A percentile compares a stretch with the other conserved stretches of the same genome.
Evolutionary conservation across 75 land plant species (phyloP).

Genomic region (Sequoia sempervirens): DNA sequence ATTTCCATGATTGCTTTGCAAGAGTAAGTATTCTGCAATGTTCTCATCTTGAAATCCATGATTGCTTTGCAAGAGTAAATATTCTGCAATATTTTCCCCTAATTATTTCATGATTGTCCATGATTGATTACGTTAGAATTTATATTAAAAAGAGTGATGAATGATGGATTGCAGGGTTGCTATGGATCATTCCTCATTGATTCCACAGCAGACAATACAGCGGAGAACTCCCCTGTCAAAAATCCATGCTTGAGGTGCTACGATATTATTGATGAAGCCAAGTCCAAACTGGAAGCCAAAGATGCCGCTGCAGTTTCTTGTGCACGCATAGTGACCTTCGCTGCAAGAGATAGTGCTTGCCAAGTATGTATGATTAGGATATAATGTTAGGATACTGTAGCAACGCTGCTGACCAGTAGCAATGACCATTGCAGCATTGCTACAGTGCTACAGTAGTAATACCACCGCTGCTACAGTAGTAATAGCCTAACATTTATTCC

Average conservation of each 20-base stretch:
- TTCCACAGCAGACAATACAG: conserved; percentile 16
- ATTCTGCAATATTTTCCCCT: too few species aligned
- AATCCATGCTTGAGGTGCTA: conserved; percentile 11
- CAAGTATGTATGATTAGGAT: background rate
- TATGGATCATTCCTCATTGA: conserved; percentile 16
- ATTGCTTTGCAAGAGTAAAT: too few species aligned
- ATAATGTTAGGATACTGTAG: too few species aligned
- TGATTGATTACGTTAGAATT: too few species aligned
- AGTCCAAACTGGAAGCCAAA: conserved; percentile 6
- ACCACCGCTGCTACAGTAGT: too few species aligned
- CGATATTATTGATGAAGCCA: conserved; percentile 21
- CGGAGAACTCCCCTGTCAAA: conserved; percentile 20
- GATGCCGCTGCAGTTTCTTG: conserved; percentile 17
- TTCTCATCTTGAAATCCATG: too few species aligned
- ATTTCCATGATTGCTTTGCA: conserved; percentile 60
- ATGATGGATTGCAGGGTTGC: conserved; percentile 8
- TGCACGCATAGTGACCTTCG: conserved; percentile 26
- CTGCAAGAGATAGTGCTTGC: conserved; percentile 17
- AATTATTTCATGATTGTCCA: too few species aligned
- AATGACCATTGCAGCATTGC: too few species aligned
- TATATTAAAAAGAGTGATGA: too few species aligned
- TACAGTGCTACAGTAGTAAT: too few species aligned
- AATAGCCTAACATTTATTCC: too few species aligned
- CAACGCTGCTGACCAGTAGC: too few species aligned
- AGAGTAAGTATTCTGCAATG: background rate